phyloP scores from a whole-genome alignment of 106 monocot species.

The Dendrobium officinale region DNA sequence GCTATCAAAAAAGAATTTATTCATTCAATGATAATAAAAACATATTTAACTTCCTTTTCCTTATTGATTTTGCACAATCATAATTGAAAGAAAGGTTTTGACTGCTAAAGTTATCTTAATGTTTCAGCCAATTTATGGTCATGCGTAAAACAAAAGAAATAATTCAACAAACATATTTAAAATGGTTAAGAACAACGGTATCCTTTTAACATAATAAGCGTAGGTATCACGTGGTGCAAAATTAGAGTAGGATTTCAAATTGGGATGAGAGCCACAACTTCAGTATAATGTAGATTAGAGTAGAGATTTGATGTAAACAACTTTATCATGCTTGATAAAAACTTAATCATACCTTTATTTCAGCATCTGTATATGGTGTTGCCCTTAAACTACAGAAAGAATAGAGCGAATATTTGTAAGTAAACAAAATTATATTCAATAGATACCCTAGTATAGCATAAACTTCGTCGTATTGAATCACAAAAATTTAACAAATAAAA shows the following conservation, averaged over 20 bases:
- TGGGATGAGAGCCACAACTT: neutral
- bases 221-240: neutral
- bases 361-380: slow-evolving; percentile 58
- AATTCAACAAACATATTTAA: neutral
- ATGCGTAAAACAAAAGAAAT: neutral
- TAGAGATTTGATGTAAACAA: neutral
- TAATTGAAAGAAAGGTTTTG: neutral
- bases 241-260: neutral
- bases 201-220: neutral
- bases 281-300: slow-evolving; percentile 1
- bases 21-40: neutral
- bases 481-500: neutral
- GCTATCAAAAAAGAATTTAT: neutral
- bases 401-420: neutral
- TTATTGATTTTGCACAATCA: neutral
- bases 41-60: neutral
- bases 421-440: neutral
- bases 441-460: neutral
- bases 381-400: slow-evolving; percentile 35
- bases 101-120: neutral
- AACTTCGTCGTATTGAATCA: neutral
- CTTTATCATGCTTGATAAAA: neutral
- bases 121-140: neutral
- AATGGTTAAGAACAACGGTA: neutral
- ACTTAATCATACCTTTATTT: slow-evolving; percentile 50